These are phyloP conservation scores for Kwoniella newhampshirensis DNA, from an alignment of 768 basidiomycete species.

Conservation along the genomic window DNA sequence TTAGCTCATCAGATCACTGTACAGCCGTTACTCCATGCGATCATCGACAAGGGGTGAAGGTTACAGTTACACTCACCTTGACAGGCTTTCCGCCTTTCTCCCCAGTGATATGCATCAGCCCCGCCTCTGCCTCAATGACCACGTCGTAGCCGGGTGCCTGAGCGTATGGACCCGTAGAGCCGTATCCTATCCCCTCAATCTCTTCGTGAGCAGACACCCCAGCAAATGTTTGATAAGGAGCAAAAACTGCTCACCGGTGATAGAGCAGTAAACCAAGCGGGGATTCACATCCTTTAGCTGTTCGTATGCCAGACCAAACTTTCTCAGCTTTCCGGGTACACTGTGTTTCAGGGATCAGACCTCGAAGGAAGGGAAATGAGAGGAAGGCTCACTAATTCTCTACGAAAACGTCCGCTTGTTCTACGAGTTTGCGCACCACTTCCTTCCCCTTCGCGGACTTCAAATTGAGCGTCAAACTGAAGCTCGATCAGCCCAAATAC, in stretches of 20 bases:
- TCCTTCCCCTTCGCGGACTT: conserved; percentile 74
- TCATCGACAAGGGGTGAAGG: no score
- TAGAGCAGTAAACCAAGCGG: conserved; percentile 78
- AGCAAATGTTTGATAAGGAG: not conserved
- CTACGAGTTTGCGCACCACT: conserved; percentile 69
- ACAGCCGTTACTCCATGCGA: no score
- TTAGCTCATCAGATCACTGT: no score
- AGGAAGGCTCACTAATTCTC: conserved; percentile 64
- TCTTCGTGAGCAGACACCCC: not conserved
- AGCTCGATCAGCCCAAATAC: no score
- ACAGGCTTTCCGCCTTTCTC: conserved; percentile 80
- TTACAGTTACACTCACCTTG: conserved; percentile 61
- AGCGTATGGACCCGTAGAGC: conserved; percentile 85
- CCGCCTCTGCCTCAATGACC: conserved; percentile 82
- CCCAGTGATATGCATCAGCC: conserved; percentile 93
- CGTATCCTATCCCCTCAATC: conserved; percentile 60
- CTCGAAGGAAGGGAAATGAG: conserved; percentile 1
- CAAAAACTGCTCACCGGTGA: conserved; percentile 64
- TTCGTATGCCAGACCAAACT: conserved; percentile 82
- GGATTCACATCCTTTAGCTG: conserved; percentile 76
- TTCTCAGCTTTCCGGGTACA: conserved; percentile 67
- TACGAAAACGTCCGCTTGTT: conserved; percentile 76
- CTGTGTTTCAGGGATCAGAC: conserved; percentile 16
- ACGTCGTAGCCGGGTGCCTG: conserved; percentile 85
- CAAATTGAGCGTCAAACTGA: conserved; percentile 74